Evolutionary conservation across 768 basidiomycete species (phyloP), one percentile per base, ranked within the genome.

Genomic region (Scleroderma bovista): DNA sequence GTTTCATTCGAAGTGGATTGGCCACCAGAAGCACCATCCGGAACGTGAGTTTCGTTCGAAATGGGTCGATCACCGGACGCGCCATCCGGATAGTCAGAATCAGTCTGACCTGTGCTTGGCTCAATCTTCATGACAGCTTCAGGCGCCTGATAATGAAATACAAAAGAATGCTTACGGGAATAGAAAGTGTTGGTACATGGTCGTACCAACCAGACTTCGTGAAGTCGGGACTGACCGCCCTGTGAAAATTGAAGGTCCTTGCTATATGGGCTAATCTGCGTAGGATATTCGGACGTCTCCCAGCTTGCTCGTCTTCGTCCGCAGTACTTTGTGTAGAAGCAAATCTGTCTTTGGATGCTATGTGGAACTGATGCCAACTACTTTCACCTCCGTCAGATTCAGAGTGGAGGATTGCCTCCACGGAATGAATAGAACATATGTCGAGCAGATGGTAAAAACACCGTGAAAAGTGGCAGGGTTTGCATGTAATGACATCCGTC

Each of bases 131-230:
- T 46, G 50, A 37, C 26, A 19, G 26, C 47, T 47, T 50, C 34
- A 17, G 22, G 31, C 29, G 44, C 9, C 34, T 15, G 41, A 26
- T 20, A 8, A 17, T 17, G 2, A 37, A 16, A 24, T 1, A 0
- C 19, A 20, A 20, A 17, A 40, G 40, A 17, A n/a, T 3, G 58
- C 62, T 53, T 38, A 69, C 66, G 3, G 66, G 68, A 24, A 58
- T 54, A 16, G 41, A 37, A n/a, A 41, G 44, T 4, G 51, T 43
- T 50, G 60, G 60, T 37, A 49, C 49, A 47, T 60, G 57, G 51
- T 89, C 86, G 56, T 88, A 88, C 78, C 80, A 88, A 3, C 86
- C 87, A 19, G 63, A 61, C 38, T 60, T 64, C n/a, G 74, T 68
- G 29, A 63, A 63, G 8, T 64, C 56, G n/a, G n/a, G n/a, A 9